Conservation (phyloP, 2,329 filamentous ascomycete species). For the Lasiodiplodia theobromae region DNA sequence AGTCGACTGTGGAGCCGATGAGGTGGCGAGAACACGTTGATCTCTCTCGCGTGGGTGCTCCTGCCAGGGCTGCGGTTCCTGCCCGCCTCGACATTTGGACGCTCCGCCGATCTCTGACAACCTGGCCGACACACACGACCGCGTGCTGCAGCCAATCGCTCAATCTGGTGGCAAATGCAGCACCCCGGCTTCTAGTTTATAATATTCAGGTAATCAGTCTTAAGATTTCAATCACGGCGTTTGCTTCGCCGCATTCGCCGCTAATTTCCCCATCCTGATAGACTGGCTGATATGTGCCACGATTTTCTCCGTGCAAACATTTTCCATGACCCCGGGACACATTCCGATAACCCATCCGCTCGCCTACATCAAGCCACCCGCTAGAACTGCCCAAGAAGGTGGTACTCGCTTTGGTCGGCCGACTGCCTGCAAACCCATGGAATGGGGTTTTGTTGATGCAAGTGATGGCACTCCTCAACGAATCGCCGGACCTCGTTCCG, state of each 20-base stretch:
- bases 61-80: not conserved
- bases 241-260: not conserved
- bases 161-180: not conserved
- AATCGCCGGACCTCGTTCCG: not conserved
- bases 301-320: not conserved
- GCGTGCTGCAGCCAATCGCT: not conserved
- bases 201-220: not conserved
- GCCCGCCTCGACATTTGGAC: not conserved
- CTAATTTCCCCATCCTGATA: too few species aligned
- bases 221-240: not conserved
- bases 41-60: not conserved
- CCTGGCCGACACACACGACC: not conserved
- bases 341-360: not conserved
- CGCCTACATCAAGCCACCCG: not conserved
- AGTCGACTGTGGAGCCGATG: not conserved
- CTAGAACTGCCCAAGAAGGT: not conserved
- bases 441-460: not conserved
- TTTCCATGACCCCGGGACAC: too few species aligned
- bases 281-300: not conserved
- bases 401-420: not conserved
- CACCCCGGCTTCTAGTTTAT: not conserved
- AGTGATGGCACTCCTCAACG: not conserved
- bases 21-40: not conserved
- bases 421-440: not conserved
- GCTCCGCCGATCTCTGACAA: not conserved